Conservation (phyloP, 2,329 filamentous ascomycete species). For the Fonsecaea multimorphosa region DNA sequence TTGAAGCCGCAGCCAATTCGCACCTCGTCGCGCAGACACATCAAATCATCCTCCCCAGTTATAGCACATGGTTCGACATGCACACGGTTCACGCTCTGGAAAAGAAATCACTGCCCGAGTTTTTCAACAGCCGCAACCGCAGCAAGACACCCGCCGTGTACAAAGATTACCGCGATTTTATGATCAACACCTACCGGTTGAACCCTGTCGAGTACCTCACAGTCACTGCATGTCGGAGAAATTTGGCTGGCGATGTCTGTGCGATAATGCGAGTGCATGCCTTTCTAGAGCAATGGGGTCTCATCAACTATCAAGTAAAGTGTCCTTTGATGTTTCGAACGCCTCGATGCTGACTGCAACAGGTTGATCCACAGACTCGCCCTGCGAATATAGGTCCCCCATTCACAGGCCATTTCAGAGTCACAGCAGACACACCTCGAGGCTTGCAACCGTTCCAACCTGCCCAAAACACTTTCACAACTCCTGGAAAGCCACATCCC, state of each 20-base stretch:
- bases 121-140: constrained; percentile 97
- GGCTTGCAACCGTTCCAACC: constrained; percentile 96
- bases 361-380: constrained; percentile 95
- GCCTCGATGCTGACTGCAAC: constrained; percentile 40
- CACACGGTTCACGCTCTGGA: constrained; percentile 87
- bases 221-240: constrained; percentile 92
- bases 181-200: constrained; percentile 98
- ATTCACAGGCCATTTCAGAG: constrained; percentile 95
- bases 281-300: constrained; percentile 96
- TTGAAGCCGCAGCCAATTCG: constrained; percentile 86
- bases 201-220: constrained; percentile 97
- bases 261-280: constrained; percentile 99
- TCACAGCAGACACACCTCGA: constrained; percentile 92
- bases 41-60: constrained; percentile 94
- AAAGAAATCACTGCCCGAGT: constrained; percentile 92
- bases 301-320: constrained; percentile 96
- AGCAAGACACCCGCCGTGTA: constrained; percentile 98
- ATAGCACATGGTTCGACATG: constrained; percentile 99
- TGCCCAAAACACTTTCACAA: constrained; percentile 72
- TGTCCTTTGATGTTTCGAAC: background rate
- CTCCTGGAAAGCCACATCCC: constrained; percentile 65
- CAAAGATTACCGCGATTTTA: constrained; percentile 99
- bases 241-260: constrained; percentile 95
- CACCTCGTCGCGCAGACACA: constrained; percentile 94
- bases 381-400: constrained; percentile 95